Conservation (phyloP, 768 basidiomycete species). For the Tricholoma flavovirens region DNA sequence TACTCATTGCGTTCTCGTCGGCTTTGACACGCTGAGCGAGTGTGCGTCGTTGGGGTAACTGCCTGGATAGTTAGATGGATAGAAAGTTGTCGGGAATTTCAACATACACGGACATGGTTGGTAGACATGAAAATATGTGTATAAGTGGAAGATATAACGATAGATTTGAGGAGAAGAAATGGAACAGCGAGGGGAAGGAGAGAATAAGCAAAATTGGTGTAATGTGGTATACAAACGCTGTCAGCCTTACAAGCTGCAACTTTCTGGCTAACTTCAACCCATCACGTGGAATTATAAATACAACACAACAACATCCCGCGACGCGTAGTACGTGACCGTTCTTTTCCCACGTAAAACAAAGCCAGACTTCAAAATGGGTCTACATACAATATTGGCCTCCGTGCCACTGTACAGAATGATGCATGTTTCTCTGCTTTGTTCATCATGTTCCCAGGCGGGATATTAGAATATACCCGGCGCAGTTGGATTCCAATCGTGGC, state of each 20-base stretch:
- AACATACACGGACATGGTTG: slow-evolving; percentile 55
- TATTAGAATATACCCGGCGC: too few species aligned
- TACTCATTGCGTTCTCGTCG: slow-evolving; percentile 74
- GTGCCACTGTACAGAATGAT: too few species aligned
- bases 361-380: too few species aligned
- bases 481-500: slow-evolving; percentile 4
- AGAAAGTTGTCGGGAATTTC: slow-evolving; percentile 7
- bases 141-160: slow-evolving; percentile 24
- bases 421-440: too few species aligned
- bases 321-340: slow-evolving; percentile 20
- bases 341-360: slow-evolving; percentile 12
- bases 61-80: slow-evolving; percentile 10
- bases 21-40: slow-evolving; percentile 62
- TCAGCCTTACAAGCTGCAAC: slow-evolving; percentile 36
- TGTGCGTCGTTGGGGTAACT: slow-evolving; percentile 68
- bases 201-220: slow-evolving; percentile 21
- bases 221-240: slow-evolving; percentile 24
- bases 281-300: slow-evolving; percentile 36
- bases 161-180: slow-evolving; percentile 19
- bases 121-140: slow-evolving; percentile 41
- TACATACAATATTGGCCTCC: too few species aligned
- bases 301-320: slow-evolving; percentile 22
- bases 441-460: too few species aligned
- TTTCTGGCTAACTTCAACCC: slow-evolving; percentile 20
- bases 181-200: slow-evolving; percentile 16